A percentile compares a stretch with the other conserved stretches of the same genome.
phyloP scores from a whole-genome alignment of 2,329 filamentous ascomycete genomes.

The Exophiala sideris region DNA sequence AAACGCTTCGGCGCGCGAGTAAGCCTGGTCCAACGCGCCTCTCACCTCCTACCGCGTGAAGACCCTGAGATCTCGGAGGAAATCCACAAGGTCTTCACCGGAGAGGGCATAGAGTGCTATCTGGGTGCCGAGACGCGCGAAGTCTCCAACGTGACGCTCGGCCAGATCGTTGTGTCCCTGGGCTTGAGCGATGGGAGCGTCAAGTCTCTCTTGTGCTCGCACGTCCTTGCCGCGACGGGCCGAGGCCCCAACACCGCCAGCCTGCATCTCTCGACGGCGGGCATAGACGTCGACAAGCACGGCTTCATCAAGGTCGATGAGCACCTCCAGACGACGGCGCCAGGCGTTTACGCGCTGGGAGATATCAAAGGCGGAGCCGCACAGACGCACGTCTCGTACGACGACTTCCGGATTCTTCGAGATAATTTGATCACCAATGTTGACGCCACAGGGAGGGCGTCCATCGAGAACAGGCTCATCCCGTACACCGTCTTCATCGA shows the following conservation, averaged over 20 bases:
- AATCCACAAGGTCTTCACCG: constrained; percentile 42
- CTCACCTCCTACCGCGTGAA: constrained; percentile 45
- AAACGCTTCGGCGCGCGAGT: constrained; percentile 49
- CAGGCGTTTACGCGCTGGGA: constrained; percentile 49
- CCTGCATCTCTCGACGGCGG: constrained; percentile 42
- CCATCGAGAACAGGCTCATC: constrained; percentile 36
- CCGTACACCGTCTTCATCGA: constrained; percentile 55
- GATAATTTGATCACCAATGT: constrained; percentile 41
- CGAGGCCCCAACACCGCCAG: constrained; percentile 50
- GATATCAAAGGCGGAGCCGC: constrained; percentile 53
- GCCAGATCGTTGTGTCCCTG: constrained; percentile 26
- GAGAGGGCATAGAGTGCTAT: constrained; percentile 48
- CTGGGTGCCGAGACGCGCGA: constrained; percentile 35
- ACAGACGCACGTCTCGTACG: constrained; percentile 57
- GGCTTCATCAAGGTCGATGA: constrained; percentile 48
- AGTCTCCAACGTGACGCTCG: constrained; percentile 28
- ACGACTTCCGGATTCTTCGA: constrained; percentile 53
- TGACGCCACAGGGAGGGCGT: constrained; percentile 21
- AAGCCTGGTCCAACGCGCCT: constrained; percentile 46
- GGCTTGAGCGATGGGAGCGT: constrained; percentile 25
- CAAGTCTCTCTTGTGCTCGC: constrained; percentile 37
- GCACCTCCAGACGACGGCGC: constrained; percentile 44
- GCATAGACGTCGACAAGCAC: constrained; percentile 39
- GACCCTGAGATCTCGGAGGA: constrained; percentile 48
- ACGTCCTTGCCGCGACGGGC: constrained; percentile 51